phyloP scores from a whole-genome alignment of 106 monocot species.

The Cymbidium sinense region DNA sequence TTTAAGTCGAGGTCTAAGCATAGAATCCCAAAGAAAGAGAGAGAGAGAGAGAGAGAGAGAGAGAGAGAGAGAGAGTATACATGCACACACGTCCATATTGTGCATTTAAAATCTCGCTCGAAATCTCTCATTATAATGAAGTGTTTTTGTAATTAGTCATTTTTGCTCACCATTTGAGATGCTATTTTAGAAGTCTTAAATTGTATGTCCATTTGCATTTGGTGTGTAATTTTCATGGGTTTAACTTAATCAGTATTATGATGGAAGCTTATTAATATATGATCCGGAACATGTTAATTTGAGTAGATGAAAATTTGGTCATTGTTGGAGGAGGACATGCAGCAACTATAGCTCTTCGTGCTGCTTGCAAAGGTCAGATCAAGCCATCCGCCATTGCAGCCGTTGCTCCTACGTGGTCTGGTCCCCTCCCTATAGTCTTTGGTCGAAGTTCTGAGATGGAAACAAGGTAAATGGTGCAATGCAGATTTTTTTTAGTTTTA shows the following conservation, averaged over 20 bases:
- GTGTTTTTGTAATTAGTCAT: no score
- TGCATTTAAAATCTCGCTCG: no score
- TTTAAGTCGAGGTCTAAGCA: no score
- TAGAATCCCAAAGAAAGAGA: no score
- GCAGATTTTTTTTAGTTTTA: neutral
- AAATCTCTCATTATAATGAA: no score
- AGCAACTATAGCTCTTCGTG: slow-evolving; percentile 73
- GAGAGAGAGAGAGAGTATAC: no score
- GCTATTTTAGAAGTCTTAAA: no score
- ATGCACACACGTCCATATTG: no score
- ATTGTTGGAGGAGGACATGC: slow-evolving; percentile 88
- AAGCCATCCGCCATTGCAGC: slow-evolving; percentile 68
- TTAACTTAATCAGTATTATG: neutral
- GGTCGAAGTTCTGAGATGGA: slow-evolving; percentile 86
- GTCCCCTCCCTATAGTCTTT: slow-evolving; percentile 96
- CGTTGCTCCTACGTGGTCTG: slow-evolving; percentile 97
- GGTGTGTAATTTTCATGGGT: no score
- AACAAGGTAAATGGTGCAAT: slow-evolving; percentile 42
- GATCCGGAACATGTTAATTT: slow-evolving; percentile 6
- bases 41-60: no score
- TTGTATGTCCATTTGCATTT: no score
- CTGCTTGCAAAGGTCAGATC: slow-evolving; percentile 58
- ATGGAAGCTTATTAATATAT: neutral
- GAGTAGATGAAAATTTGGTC: slow-evolving; percentile 51
- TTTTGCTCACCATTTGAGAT: no score